Evolutionary conservation across 768 basidiomycete genomes (phyloP), one percentile per base, ranked within the genome.

Genomic region (Mycena maculata): DNA sequence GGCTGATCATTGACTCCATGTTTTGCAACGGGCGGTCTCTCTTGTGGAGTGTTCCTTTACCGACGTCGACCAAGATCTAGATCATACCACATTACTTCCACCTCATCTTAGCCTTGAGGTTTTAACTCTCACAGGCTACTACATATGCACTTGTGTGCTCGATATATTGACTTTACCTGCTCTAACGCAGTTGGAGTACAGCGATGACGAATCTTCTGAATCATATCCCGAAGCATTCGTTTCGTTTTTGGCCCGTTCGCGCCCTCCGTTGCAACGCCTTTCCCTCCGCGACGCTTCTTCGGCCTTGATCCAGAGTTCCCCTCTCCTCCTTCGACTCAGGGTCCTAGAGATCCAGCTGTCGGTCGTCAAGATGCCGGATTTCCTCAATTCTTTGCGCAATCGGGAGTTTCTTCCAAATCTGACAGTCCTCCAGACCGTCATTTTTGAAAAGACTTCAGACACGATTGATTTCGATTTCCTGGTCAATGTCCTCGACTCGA

Each of bases 11-110:
- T 63, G 62, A 27, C 7, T 56, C 9, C n/a, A 57, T 4, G 47
- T 63, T 28, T 33, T 63, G 25, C 33, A 15, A 5, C 25, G 1
- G 11, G 47, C 62, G 1, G 27, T 30, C 31, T 38, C 27, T 0
- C 62, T 63, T n/a, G 38, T 55, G 4, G 44, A 56, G n/a, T 63
- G 62, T n/a, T 49, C 28, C 18, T 31, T 56, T 31, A 20, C 4
- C 18, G 5, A 18, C 3, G 12, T 38, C 11, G 1, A 15, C 8
- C 25, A 13, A 25, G 18, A 2, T 25, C 13, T 54, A 4, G 30
- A 53, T 18, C 28, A 36, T 0, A n/a, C 10, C 7, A 4, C 13
- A 20, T n/a, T 52, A 2, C 49, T 33, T 36, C 49, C 20, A 0
- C 49, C 48, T 22, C 49, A 48, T 25, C 45, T 10, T 7, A 9